Conservation (phyloP, 306 rosid species). For the Fragaria vesca region DNA sequence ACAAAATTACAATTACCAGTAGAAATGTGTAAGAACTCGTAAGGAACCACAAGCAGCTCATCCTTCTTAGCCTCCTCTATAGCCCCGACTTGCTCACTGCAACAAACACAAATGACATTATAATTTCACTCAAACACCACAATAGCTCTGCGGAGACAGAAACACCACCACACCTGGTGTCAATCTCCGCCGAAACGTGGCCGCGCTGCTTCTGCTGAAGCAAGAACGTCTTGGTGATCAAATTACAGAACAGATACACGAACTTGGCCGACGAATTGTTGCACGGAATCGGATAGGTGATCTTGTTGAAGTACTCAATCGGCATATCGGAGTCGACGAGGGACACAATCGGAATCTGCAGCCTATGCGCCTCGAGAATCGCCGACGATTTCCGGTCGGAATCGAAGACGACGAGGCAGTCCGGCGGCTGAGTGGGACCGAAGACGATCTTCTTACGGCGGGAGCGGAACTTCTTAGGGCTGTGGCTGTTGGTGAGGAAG, state of each 20-base stretch:
- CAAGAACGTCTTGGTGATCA: conserved; percentile 71
- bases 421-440: conserved; percentile 73
- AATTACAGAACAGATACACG: conserved; percentile 70
- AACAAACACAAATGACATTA: neutral
- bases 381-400: conserved; percentile 63
- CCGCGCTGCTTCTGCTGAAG: conserved; percentile 38
- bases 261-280: conserved; percentile 66
- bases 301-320: conserved; percentile 39
- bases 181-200: conserved; percentile 9
- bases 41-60: conserved; percentile 49
- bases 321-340: conserved; percentile 70
- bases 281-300: conserved; percentile 80
- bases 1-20: neutral
- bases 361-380: conserved; percentile 56
- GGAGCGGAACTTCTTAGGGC: conserved; percentile 84
- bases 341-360: conserved; percentile 76
- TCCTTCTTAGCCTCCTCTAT: conserved; percentile 37
- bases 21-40: conserved; percentile 16
- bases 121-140: neutral
- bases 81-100: conserved; percentile 37
- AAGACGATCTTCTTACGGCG: conserved; percentile 68
- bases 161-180: neutral
- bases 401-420: conserved; percentile 66
- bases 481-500: conserved; percentile 63
- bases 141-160: neutral